phyloP scores from a whole-genome alignment of 1,284 basidiomycete species.

The Acaromyces ingoldii region DNA sequence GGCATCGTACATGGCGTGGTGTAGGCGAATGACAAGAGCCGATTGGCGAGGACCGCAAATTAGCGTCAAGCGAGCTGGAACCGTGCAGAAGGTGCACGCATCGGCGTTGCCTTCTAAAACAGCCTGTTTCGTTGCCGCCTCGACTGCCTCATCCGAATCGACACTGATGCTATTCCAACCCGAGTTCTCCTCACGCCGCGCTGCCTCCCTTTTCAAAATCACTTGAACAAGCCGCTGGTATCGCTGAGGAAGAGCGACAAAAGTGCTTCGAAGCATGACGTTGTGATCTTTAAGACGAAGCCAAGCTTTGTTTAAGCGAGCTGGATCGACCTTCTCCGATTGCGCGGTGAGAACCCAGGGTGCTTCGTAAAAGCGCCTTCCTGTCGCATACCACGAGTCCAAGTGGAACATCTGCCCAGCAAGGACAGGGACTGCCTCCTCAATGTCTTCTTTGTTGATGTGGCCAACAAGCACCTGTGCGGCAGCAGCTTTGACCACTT shows the following conservation, averaged over 20 bases:
- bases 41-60: too few species aligned
- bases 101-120: too few species aligned
- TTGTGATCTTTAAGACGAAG: background rate
- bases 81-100: too few species aligned
- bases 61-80: too few species aligned
- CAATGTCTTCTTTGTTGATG: background rate
- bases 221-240: background rate
- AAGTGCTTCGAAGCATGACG: background rate
- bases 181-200: background rate
- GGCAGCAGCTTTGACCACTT: background rate
- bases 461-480: too few species aligned
- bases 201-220: background rate
- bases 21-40: too few species aligned
- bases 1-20: background rate
- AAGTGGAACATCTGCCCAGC: constrained; percentile 5
- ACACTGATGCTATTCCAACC: too few species aligned
- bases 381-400: constrained; percentile 5
- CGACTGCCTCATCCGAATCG: too few species aligned
- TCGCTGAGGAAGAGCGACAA: background rate
- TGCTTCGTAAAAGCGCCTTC: constrained; percentile 7
- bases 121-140: too few species aligned
- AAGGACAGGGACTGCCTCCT: constrained; percentile 2
- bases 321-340: background rate
- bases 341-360: constrained; percentile 5
- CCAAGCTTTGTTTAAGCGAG: background rate